Base-by-base conservation (phyloP, 495 filamentous ascomycete species). In the Trypethelium eluteriae region DNA sequence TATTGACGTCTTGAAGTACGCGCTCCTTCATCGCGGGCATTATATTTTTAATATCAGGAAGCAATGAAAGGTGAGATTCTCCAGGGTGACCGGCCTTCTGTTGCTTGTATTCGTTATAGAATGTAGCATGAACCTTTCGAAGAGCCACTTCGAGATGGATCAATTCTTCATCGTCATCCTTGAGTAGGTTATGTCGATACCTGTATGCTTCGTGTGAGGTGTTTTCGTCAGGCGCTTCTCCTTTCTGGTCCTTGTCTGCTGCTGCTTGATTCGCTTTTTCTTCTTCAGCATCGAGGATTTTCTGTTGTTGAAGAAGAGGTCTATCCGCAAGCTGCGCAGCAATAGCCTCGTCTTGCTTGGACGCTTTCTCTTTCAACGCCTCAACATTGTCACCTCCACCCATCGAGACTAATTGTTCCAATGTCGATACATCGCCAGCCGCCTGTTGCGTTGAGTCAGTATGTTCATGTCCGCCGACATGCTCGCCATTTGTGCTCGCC, bases 301-400 rank as follows among this genome's bases (percentile, higher is more conserved):
- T 89, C 74, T 99, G 94, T 71, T 94, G 86, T 68, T 92, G 86
- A 16, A 96, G 81, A 36, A 99, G 78, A 5, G 94, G 94, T 9
- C 92, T 84, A 62, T 96, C 91, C 65, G 88, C 88, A 6, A 96
- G 84, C 76, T 99, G 94, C 61, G 92, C 90, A 72, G 90, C 87
- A 16, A 99, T 83, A 1, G 87, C 85, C 71, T 93, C 89, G 68
- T 90, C 87, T 70, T 97, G 93, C 70, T 93, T 86, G 68, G 89
- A 85, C 10, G 86, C 80, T 77, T 96, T 92, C 64, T 87, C 82
- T 68, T 89, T 82, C 11, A 92, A 80, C 34, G 89, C 74, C n/a
- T 81, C 81, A 62, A 84, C 84, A 72, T 94, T 87, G 66, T 89
- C 88, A 41, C 83, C 85, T 62, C 85, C 87, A 64, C 87, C 85